These are phyloP conservation scores for Nosema muscidifuracis DNA, from an alignment of 371 early-diverging fungal genomes.

Conservation along the genomic window DNA sequence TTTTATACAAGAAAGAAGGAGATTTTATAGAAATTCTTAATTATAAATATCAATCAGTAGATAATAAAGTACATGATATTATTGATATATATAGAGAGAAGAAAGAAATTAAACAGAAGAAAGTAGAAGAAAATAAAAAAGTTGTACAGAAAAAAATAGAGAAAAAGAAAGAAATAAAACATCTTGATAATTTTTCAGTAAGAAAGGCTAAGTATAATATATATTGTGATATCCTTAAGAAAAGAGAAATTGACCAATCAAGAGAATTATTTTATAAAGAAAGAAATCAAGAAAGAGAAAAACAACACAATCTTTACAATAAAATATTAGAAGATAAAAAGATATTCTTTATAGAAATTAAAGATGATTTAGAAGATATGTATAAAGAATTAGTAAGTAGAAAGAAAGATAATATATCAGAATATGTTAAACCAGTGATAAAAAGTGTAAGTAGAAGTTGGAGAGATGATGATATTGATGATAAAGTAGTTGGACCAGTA, in stretches of 20 bases:
- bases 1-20: conserved; percentile 24
- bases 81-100: conserved; percentile 23
- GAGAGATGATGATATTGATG: background rate
- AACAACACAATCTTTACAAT: background rate
- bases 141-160: background rate
- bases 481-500: background rate
- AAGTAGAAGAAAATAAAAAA: background rate
- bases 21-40: background rate
- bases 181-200: background rate
- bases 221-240: background rate
- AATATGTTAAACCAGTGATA: too few species aligned
- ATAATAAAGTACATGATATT: conserved; percentile 34
- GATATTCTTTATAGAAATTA: background rate
- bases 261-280: background rate
- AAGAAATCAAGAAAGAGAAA: background rate
- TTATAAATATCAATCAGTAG: conserved; percentile 20
- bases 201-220: conserved; percentile 9
- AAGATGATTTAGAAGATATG: background rate
- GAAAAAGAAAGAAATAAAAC: background rate
- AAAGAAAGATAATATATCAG: background rate
- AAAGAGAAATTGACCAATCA: background rate
- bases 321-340: background rate
- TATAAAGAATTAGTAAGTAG: background rate
- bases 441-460: background rate
- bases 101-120: background rate